These are phyloP conservation scores for Leccinum barrowsii DNA, from an alignment of 768 basidiomycete genomes.

Conservation along the genomic window DNA sequence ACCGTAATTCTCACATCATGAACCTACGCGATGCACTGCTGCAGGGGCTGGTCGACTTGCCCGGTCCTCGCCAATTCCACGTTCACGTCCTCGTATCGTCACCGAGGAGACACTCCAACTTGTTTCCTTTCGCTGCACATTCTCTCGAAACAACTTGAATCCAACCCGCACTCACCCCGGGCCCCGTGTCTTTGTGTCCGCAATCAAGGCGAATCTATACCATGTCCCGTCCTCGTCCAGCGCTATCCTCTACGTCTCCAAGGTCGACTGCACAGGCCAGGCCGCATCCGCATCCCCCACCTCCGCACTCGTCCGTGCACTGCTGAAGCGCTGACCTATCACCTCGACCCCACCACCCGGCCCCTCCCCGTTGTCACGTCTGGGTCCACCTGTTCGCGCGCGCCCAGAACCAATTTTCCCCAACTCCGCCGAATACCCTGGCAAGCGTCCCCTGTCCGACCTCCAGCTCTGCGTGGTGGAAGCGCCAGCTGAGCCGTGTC, in stretches of 20 bases:
- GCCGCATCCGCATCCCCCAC: constrained; percentile 63
- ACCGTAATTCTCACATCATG: constrained; percentile 31
- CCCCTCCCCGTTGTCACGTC: constrained; percentile 55
- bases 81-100: constrained; percentile 71
- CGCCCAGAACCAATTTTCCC: constrained; percentile 90
- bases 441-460: constrained; percentile 76
- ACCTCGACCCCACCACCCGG: constrained; percentile 57
- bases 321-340: constrained; percentile 49
- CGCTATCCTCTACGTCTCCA: constrained; percentile 84
- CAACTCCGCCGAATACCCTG: constrained; percentile 65
- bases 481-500: constrained; percentile 60
- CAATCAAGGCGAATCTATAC: constrained; percentile 78
- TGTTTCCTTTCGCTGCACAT: constrained; percentile 75
- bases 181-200: constrained; percentile 65
- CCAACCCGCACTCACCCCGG: constrained; percentile 34
- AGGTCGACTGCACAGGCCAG: constrained; percentile 92
- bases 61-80: constrained; percentile 70
- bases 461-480: constrained; percentile 93
- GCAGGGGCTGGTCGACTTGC: constrained; percentile 46
- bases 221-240: constrained; percentile 64
- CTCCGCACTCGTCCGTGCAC: constrained; percentile 57
- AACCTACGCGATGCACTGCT: constrained; percentile 63
- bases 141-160: constrained; percentile 53
- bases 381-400: constrained; percentile 91
- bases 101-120: constrained; percentile 58